Percentiles rank a stretch among this genome's conserved stretches.
These are phyloP conservation scores for Exsudoporus floridanus DNA, from an alignment of 1,284 basidiomycete genomes.

Conservation along the genomic window DNA sequence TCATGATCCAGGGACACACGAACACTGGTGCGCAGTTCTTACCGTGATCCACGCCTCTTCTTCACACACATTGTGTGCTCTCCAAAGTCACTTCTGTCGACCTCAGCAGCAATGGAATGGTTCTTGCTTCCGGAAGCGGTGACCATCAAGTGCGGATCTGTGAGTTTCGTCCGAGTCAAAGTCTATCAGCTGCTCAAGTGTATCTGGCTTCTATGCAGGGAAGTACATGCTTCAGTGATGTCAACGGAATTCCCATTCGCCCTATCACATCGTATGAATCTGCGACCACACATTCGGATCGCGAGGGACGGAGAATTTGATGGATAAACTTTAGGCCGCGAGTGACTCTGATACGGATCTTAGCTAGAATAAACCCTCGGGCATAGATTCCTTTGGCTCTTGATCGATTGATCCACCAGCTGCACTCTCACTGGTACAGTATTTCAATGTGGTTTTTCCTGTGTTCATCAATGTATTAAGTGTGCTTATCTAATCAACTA, in stretches of 20 bases:
- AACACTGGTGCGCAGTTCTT: conserved; percentile 33
- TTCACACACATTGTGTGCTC: conserved; percentile 11
- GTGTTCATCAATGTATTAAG: no score
- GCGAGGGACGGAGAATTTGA: conserved; percentile 3
- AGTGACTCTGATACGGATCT: conserved; percentile 4
- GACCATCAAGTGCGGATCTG: conserved; percentile 83
- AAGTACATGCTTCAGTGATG: conserved; percentile 31
- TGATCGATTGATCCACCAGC: background rate
- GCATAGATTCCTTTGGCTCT: background rate
- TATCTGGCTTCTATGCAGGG: conserved; percentile 21
- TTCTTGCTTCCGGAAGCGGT: conserved; percentile 86
- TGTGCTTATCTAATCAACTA: conserved; percentile 28
- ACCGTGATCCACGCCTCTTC: conserved; percentile 18
- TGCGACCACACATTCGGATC: conserved; percentile 5
- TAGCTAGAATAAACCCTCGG: background rate
- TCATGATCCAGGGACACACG: conserved; percentile 39
- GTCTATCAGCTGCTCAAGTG: conserved; percentile 26
- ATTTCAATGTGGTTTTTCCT: no score
- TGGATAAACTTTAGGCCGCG: background rate
- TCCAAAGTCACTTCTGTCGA: conserved; percentile 81
- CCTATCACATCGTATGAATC: background rate
- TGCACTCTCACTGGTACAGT: no score
- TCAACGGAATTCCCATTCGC: background rate
- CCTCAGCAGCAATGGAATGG: conserved; percentile 68
- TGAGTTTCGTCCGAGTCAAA: conserved; percentile 31